Conservation (phyloP, 179 eudicot genomes). For the Vitellaria paradoxa region DNA sequence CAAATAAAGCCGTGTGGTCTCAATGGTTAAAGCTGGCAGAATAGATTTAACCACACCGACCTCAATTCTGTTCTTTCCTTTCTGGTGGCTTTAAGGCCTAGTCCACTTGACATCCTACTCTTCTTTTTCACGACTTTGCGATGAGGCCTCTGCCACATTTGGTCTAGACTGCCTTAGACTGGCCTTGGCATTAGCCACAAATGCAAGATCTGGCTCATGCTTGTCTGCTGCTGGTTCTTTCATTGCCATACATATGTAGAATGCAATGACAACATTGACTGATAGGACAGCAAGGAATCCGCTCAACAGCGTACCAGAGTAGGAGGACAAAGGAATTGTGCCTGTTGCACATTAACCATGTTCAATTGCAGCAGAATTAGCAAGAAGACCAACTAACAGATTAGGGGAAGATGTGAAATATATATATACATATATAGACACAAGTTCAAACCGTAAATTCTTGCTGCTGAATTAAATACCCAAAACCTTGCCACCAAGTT, state of each 20-base stretch:
- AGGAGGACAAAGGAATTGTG: conserved; percentile 40
- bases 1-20: too few relatives aligned
- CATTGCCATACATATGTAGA: conserved; percentile 72
- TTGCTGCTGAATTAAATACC: too few relatives aligned
- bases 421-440: too few relatives aligned
- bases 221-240: conserved; percentile 67
- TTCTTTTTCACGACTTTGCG: conserved; percentile 34
- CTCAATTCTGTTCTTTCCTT: background rate
- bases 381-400: background rate
- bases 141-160: conserved; percentile 26
- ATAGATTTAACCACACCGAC: background rate
- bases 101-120: conserved; percentile 34
- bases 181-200: conserved; percentile 67
- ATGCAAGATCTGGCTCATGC: conserved; percentile 69
- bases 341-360: conserved; percentile 38
- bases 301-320: conserved; percentile 59
- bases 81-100: background rate
- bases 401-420: too few relatives aligned
- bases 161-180: conserved; percentile 46
- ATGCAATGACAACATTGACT: conserved; percentile 62
- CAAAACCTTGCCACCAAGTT: too few relatives aligned
- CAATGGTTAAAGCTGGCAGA: background rate
- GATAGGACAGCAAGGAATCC: conserved; percentile 77
- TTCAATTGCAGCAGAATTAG: background rate
- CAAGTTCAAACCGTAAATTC: too few relatives aligned